Base-by-base conservation (phyloP, 2,329 filamentous ascomycete species). In the Domatiomyces catenatus region DNA sequence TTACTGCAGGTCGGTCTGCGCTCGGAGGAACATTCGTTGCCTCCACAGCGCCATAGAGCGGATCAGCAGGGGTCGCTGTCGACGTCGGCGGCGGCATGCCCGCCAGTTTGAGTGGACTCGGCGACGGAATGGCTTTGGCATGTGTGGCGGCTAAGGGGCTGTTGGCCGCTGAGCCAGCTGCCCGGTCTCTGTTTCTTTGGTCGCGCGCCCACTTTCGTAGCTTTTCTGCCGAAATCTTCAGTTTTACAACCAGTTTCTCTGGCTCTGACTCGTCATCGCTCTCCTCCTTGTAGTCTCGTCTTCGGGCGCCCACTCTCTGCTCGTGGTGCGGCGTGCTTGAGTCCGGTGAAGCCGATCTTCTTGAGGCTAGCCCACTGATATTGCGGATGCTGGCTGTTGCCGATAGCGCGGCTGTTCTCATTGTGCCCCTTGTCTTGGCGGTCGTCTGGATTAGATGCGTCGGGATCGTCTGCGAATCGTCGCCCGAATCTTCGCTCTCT, bases 291-390 rank as follows among this genome's bases (percentile, higher is more conserved):
- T 80, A 77, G 55, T 84, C 77, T 56, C 79, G 76, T 58, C 77
- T 71, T 56, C 79, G 71, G 6, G 71, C 74, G 5, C 82, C 81
- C 6, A 77, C 80, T 60, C 88, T 74, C 1, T 83, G 78, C 64
- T 94, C 87, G 60, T 85, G 79, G 58, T 81, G 82, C 50, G 73
- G 68, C 44, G 73, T 76, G 12, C 55, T 50, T 8, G 81, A 73
- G 64, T 96, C 92, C 2, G 92, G 92, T 0, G 92, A 96, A 64
- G 89, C 86, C 28, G 90, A 95, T 54, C 92, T 82, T 12, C 50
- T 54, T n/a, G 53, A 56, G n/a, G 71, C 73, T 48, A 61, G 48
- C 47, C 81, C 80, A 47, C 86, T 64, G 50, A 75, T 69, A 56
- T 86, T 83, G 55, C 77, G 71, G 79, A 96, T 90, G 50, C 89